Conservation (phyloP, 2,329 filamentous ascomycete genomes). For the Claviceps maximensis region DNA sequence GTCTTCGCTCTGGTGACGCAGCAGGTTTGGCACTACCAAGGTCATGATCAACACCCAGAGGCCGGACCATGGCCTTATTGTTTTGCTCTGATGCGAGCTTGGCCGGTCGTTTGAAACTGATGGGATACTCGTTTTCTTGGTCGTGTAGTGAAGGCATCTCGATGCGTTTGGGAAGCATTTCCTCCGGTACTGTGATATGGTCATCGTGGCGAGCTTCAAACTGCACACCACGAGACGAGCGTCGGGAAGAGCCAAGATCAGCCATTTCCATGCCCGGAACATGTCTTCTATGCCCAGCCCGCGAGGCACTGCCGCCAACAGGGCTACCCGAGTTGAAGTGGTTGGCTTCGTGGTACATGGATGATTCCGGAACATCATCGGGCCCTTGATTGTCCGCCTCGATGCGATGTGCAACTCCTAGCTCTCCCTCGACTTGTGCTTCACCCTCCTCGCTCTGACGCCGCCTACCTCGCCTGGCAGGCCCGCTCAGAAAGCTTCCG, state of each 20-base stretch:
- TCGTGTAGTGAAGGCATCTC: constrained; percentile 53
- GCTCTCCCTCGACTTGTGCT: constrained; percentile 28
- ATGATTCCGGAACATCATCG: constrained; percentile 26
- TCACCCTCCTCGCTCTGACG: constrained; percentile 52
- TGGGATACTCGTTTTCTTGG: constrained; percentile 72
- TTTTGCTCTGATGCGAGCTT: constrained; percentile 36
- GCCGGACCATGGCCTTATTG: constrained; percentile 42
- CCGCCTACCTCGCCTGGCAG: constrained; percentile 60
- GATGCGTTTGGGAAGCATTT: constrained; percentile 22
- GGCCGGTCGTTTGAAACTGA: constrained; percentile 52
- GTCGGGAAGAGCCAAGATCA: constrained; percentile 17
- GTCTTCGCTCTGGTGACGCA: constrained; percentile 42
- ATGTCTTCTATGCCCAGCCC: constrained; percentile 28
- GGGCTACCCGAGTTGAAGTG: constrained; percentile 46
- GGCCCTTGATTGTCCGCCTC: constrained; percentile 29
- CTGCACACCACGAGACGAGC: constrained; percentile 16
- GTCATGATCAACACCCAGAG: constrained; percentile 28
- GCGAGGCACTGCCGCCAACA: constrained; percentile 33
- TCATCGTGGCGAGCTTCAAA: constrained; percentile 12
- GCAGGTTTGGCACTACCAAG: constrained; percentile 24
- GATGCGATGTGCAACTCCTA: constrained; percentile 23
- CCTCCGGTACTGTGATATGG: constrained; percentile 8
- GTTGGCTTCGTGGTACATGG: constrained; percentile 29
- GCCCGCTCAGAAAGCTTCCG: constrained; percentile 67
- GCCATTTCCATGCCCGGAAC: constrained; percentile 23